Evolutionary conservation across 805 yeast genomes (phyloP).

Genomic region (Nakazawaea wyomingensis): DNA sequence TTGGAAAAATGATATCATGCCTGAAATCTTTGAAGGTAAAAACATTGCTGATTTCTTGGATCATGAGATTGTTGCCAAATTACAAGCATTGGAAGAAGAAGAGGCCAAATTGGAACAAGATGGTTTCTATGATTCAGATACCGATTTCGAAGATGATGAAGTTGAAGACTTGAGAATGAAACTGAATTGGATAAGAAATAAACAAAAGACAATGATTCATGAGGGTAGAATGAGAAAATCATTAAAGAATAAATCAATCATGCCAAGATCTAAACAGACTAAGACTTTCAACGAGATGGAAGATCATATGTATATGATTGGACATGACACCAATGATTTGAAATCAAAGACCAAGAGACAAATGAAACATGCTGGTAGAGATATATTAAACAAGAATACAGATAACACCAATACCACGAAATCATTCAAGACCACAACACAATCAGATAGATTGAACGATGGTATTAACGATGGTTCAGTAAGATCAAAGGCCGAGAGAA

Average conservation of each 20-base stretch:
- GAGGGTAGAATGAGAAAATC: slow-evolving; percentile 85
- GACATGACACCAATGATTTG: slow-evolving; percentile 76
- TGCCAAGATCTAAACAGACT: slow-evolving; percentile 85
- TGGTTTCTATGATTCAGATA: slow-evolving; percentile 93
- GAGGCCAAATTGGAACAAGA: slow-evolving; percentile 90
- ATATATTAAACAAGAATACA: slow-evolving; percentile 60
- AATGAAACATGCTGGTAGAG: slow-evolving; percentile 55
- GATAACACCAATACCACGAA: slow-evolving; percentile 23
- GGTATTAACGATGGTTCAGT: slow-evolving; percentile 80
- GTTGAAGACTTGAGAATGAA: slow-evolving; percentile 69
- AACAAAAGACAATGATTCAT: slow-evolving; percentile 88
- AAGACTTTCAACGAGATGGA: slow-evolving; percentile 78
- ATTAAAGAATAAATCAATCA: slow-evolving; percentile 76
- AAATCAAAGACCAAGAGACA: slow-evolving; percentile 38
- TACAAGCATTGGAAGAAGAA: slow-evolving; percentile 94
- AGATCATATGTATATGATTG: slow-evolving; percentile 81
- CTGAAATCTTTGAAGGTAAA: slow-evolving; percentile 93
- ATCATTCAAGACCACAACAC: slow-evolving; percentile 38
- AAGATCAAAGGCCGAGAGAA: slow-evolving; percentile 80
- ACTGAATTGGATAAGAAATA: slow-evolving; percentile 93
- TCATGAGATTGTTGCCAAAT: slow-evolving; percentile 88
- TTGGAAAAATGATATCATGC: slow-evolving; percentile 97
- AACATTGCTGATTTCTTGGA: slow-evolving; percentile 97
- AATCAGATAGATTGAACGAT: slow-evolving; percentile 77
- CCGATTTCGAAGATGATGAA: slow-evolving; percentile 54